These are phyloP conservation scores for Cetraspora pellucida DNA, from an alignment of 192 early-diverging fungal species.

Conservation along the genomic window DNA sequence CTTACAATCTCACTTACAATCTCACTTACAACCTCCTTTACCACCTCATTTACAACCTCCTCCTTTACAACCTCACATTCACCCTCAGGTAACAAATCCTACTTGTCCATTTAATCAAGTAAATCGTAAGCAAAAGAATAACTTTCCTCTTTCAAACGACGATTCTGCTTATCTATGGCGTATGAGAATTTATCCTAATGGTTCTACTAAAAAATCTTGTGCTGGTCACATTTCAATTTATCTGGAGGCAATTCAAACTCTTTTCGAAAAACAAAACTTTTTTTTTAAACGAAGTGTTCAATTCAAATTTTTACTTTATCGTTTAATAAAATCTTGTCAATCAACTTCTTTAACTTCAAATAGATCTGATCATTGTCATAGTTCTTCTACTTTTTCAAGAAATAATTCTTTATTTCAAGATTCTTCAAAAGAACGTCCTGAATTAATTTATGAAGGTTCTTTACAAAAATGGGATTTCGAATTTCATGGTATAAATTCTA, in stretches of 20 bases:
- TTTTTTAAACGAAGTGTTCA: not conserved
- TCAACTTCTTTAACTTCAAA: not conserved
- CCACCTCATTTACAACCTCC: not conserved
- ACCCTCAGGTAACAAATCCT: not conserved
- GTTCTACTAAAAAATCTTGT: not conserved
- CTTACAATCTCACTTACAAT: too few relatives aligned
- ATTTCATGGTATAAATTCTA: not conserved
- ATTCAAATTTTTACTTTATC: conserved; percentile 11
- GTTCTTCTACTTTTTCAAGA: not conserved
- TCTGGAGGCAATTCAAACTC: conserved; percentile 18
- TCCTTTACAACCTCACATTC: not conserved
- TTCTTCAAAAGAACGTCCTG: not conserved
- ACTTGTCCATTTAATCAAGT: not conserved
- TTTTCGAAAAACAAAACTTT: conserved; percentile 6
- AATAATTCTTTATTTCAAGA: not conserved
- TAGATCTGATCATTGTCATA: not conserved
- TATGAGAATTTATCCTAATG: conserved; percentile 22
- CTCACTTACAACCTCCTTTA: not conserved
- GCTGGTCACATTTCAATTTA: conserved; percentile 3
- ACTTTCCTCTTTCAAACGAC: not conserved
- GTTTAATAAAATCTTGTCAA: not conserved
- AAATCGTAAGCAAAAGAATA: not conserved
- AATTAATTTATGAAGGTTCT: not conserved
- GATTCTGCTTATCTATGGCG: conserved; percentile 20
- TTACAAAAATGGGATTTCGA: not conserved